A percentile compares a stretch with the other conserved stretches of the same genome.
phyloP scores from a whole-genome alignment of 163 green algal genomes.

The Chlamydomonas reinhardtii region DNA sequence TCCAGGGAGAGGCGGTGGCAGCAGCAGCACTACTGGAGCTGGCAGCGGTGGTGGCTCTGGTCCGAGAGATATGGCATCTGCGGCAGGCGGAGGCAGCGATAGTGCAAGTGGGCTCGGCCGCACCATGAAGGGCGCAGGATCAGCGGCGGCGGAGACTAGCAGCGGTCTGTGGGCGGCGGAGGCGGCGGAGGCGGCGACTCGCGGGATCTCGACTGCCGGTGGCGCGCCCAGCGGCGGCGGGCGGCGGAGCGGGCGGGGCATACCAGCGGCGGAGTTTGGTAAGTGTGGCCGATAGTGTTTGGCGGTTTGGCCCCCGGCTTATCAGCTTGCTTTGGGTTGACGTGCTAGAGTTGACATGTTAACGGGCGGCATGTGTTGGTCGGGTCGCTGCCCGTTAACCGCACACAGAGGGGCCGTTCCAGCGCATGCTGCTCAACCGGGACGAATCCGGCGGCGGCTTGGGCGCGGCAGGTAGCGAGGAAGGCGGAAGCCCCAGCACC shows the following conservation, averaged over 20 bases:
- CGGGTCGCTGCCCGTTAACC: no score
- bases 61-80: background rate
- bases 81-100: background rate
- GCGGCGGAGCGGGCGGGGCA: background rate
- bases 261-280: conserved; percentile 5
- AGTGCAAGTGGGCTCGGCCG: no score
- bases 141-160: no score
- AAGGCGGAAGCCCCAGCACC: background rate
- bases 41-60: background rate
- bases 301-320: no score
- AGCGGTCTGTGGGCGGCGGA: no score
- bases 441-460: background rate
- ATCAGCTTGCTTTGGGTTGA: no score
- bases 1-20: background rate
- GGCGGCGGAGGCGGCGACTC: no score
- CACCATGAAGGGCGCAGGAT: background rate
- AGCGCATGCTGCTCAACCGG: conserved; percentile 28
- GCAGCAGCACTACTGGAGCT: background rate
- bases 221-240: background rate
- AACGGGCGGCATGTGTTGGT: no score
- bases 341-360: no score
- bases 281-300: background rate
- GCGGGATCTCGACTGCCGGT: background rate
- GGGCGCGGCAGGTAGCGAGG: no score
- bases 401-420: conserved; percentile 45